Base-by-base conservation (phyloP, 345 rosid genomes). In the Linum usitatissimum region DNA sequence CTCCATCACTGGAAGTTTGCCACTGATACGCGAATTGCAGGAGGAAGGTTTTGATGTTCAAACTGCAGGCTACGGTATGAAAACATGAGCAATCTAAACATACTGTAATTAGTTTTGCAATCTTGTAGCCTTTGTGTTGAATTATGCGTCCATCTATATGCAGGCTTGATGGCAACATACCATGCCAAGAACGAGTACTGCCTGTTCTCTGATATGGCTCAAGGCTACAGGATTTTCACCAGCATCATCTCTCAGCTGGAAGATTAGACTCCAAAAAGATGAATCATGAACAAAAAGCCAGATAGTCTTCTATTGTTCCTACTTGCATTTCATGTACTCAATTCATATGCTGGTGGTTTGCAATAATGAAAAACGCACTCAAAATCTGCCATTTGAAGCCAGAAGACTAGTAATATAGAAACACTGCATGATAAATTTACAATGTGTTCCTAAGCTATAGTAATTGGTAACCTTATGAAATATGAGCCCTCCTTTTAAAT, bases 41-140 rank as follows among this genome's bases (percentile, higher is more conserved):
- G 89, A 94, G 30, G 91, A 88, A 82, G 99, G 96, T 23, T 94
- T 90, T 38, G 99, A 90, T 72, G 97, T 93, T 71, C 99, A 90
- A 74, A 90, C 91, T 63, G 57, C 88, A 53, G 97, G 97, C 70
- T 90, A 90, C 9, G 99, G 96, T 87, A 83, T 67, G 75, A 64
- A 38, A 71, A 15, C 51, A 45, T 45, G 14, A 55, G 10, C 21
- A 55, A 55, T 19, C 23, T 28, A 18, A 4, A 9, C 30, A 55
- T 8, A 55, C 23, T 55, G 18, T 34, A 34, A 34, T 34, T 7
- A 23, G 28, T 23, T 23, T 23, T 23, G 28, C 28, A 23, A 23
- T 23, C 6, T 34, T 34, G 38, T 4, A 34, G 38, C 38, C 5
- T 23, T 23, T 34, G 8, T 34, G 8, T 34, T 34, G 38, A 9